Evolutionary conservation across 2,329 filamentous ascomycete genomes (phyloP), one percentile per base, ranked within the genome.

Genomic region (Penicillium sp.): DNA sequence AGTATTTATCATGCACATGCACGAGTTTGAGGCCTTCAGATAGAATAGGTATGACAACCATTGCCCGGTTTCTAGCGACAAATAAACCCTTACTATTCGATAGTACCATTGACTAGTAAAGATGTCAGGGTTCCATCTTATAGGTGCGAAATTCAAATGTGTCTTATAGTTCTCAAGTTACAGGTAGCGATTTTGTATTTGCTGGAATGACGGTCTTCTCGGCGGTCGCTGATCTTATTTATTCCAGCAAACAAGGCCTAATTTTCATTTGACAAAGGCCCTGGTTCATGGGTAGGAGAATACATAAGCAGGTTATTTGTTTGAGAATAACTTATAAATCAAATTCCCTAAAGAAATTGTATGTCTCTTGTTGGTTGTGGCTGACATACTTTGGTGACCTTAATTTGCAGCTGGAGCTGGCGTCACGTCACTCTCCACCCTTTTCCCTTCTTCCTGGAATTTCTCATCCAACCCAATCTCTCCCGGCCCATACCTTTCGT

Each of bases 391-490:
- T 18, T 27, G 22, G 45, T 25, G 11, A 31, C 29, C 15, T 47
- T 35, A 14, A 47, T 31, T 47, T 47, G 27, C 45, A 47, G 26
- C 26, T 33, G 8, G 18, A 33, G 7, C 29, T 47, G 45, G 45
- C 18, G 45, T 47, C 45, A 47, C 45, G 45, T 47, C 45, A 47
- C 20, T 33, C 31, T n/a, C 20, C 15, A 6, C 40, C 47, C 33
- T 55, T 48, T 54, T 48, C 47, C 51, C 43, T 56, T 26, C 43
- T 56, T 26, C 42, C 33, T 40, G 2, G 8, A 15, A 33, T 47
- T 26, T 31, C 37, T 20, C 37, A 40, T 22, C 37, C 9, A 22
- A 20, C 18, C 27, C 27, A 22, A 11, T 5, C 15, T 47, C 26
- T 33, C 12, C 26, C 27, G 18, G 29, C 2, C 35, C 7, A 1